phyloP scores from a whole-genome alignment of 2,329 filamentous ascomycete genomes.

The Claviceps fusiformis region DNA sequence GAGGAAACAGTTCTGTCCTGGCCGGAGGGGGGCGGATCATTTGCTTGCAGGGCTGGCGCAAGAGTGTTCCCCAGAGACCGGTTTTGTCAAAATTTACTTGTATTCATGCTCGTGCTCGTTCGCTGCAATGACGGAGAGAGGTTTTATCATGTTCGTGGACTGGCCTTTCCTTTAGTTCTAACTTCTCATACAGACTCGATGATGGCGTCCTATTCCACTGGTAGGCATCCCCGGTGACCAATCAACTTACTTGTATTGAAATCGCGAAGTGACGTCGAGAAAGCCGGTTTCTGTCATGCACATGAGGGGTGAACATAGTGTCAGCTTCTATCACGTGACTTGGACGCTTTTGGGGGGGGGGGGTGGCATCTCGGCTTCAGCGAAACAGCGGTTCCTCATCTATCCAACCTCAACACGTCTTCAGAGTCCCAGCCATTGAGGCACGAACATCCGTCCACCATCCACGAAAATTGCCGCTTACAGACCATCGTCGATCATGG shows the following conservation, averaged over 20 bases:
- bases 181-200: too few species aligned
- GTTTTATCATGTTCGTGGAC: neutral
- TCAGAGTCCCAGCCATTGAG: conserved; percentile 15
- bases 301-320: neutral
- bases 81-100: neutral
- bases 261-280: conserved; percentile 1
- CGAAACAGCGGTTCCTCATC: neutral
- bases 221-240: too few species aligned
- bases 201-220: too few species aligned
- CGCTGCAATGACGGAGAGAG: neutral
- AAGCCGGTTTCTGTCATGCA: neutral
- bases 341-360: neutral
- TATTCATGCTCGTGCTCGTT: neutral
- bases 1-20: neutral
- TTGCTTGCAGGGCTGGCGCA: neutral
- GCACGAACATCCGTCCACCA: conserved; percentile 10
- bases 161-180: too few species aligned
- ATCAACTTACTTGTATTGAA: neutral
- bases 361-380: neutral
- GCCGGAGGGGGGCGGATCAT: neutral
- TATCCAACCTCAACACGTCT: neutral
- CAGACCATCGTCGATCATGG: conserved; percentile 15
- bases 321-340: conserved; percentile 1
- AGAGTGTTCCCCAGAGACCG: neutral
- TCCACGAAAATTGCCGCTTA: conserved; percentile 8